Evolutionary conservation across 106 monocot species (phyloP).

Genomic region (Apostasia shenzhenica): DNA sequence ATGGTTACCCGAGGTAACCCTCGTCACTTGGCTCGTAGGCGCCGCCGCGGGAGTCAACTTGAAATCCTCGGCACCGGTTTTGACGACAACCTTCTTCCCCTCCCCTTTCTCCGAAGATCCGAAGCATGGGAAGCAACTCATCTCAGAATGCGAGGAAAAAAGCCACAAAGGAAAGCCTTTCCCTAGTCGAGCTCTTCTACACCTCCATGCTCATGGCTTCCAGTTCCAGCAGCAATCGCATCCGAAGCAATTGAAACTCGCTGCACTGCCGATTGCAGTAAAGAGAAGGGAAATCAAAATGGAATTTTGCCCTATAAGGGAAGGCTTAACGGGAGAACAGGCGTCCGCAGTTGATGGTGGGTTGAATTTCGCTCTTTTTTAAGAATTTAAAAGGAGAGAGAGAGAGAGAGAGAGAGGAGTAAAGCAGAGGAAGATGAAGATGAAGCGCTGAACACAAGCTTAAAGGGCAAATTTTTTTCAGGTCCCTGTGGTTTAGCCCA

Average conservation of each 20-base stretch:
- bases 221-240: neutral
- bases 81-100: constrained; percentile 14
- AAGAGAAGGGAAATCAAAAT: constrained; percentile 6
- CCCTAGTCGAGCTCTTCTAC: neutral
- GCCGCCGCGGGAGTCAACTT: constrained; percentile 24
- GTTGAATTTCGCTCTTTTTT: neutral
- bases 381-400: neutral
- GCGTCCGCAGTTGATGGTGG: constrained; percentile 1
- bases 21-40: constrained; percentile 13
- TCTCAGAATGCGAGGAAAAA: constrained; percentile 9
- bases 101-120: constrained; percentile 32
- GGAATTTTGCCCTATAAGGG: constrained; percentile 10
- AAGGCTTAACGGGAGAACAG: neutral
- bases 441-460: too few species aligned
- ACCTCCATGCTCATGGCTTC: neutral
- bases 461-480: too few species aligned
- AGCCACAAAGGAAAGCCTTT: constrained; percentile 4
- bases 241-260: neutral
- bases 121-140: constrained; percentile 67
- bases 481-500: too few species aligned
- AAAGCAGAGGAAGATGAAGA: too few species aligned
- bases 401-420: neutral
- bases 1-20: constrained; percentile 4
- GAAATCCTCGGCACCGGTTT: constrained; percentile 12
- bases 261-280: neutral